Base-by-base conservation (phyloP, 2,329 filamentous ascomycete species). In the Verticillium dahliae region DNA sequence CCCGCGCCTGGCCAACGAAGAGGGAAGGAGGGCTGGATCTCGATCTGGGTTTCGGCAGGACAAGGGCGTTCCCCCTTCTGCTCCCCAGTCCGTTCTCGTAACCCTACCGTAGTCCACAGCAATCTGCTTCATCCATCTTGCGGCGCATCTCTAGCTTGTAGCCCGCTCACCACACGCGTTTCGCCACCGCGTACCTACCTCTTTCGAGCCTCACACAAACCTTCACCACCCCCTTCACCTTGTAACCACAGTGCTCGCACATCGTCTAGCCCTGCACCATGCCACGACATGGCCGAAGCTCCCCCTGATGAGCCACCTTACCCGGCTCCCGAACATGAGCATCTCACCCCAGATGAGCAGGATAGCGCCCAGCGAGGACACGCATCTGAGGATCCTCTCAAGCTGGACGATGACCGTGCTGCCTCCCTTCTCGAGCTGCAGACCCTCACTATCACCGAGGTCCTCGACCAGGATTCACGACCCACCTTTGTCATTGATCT, bases 341-440 rank as follows among this genome's bases (percentile, higher is more conserved):
- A 13, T 27, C 6, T 22, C 7, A 9, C 45, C 45, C 9, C 4
- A 9, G 13, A 9, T 37, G 35, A 37, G 35, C 35, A 37, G 13
- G 35, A 37, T 37, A 13, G 13, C 13, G 13, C 9, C 3, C 35
- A 27, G 9, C 45, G 1, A 7, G 45, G 22, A 18, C 10, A 22
- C 45, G 11, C 7, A 11, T 0, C 90, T 94, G 68, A 89, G 90
- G 2, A 86, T 88, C 45, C 18, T 10, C 11, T 27, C 22, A 35
- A 58, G 14, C 35, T 58, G 18, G 56, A 58, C 14, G 37, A 31
- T 10, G 56, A 58, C 22, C 35, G 56, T 14, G 15, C 34, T 35
- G 63, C 62, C 41, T 62, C 64, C 4, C 61, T 62, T 14, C 58
- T 65, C n/a, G 68, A 69, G 41, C 64, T 71, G 37, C 62, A 66